Percentiles rank a stretch among this genome's conserved stretches.
Evolutionary conservation across 1,139 yeast species (phyloP).

Genomic region (Chernovozyma sophiae-reginae): DNA sequence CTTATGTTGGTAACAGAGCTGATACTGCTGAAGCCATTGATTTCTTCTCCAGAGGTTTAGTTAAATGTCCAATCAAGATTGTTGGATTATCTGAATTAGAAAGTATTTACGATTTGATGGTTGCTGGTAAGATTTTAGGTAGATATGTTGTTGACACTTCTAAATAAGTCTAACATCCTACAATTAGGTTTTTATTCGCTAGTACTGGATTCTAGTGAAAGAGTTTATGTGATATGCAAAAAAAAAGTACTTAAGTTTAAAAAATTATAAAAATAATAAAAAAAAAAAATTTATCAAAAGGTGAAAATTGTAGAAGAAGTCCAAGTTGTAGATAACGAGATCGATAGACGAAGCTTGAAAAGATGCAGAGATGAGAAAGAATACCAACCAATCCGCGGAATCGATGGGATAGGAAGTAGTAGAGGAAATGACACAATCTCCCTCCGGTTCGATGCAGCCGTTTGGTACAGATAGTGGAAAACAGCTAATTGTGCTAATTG

Average conservation of each 20-base stretch:
- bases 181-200: background rate
- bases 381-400: no score
- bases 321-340: no score
- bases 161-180: conserved; percentile 12
- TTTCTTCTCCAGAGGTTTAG: conserved; percentile 66
- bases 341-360: no score
- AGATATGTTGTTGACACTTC: conserved; percentile 62
- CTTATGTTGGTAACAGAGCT: conserved; percentile 78
- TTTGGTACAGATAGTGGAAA: no score
- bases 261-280: background rate
- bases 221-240: background rate
- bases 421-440: no score
- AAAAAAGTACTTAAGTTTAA: background rate
- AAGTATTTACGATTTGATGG: conserved; percentile 61
- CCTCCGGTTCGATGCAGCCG: no score
- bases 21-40: conserved; percentile 76
- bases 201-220: conserved; percentile 1
- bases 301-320: no score
- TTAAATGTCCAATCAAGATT: conserved; percentile 62
- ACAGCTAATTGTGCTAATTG: no score
- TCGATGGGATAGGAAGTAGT: no score
- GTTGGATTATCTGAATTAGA: conserved; percentile 62
- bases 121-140: conserved; percentile 67
- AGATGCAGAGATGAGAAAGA: no score
- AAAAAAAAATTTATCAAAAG: background rate